These are phyloP conservation scores for Cenococcum geophilum DNA, from an alignment of 495 filamentous ascomycete species.

Conservation along the genomic window DNA sequence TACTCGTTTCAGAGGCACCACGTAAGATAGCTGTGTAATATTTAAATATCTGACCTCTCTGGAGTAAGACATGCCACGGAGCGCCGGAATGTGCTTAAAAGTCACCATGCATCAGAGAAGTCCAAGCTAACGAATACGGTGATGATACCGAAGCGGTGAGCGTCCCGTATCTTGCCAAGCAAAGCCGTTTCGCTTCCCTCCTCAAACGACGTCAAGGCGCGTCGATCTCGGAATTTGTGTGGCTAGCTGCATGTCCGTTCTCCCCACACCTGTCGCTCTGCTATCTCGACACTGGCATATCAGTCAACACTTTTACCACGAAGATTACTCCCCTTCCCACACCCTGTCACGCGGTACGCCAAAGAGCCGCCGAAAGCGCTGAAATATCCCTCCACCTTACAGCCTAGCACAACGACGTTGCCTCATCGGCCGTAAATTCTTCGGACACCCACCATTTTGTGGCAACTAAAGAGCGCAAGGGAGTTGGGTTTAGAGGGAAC, in stretches of 20 bases:
- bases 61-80: no score
- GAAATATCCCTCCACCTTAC: neutral
- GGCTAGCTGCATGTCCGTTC: neutral
- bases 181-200: neutral
- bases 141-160: neutral
- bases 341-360: conserved; percentile 2
- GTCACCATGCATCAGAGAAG: no score
- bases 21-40: no score
- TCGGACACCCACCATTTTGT: conserved; percentile 1
- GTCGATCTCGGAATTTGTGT: conserved; percentile 4
- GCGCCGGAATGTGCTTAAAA: no score
- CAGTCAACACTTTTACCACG: neutral
- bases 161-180: neutral
- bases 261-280: neutral
- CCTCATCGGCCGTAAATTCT: neutral
- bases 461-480: neutral
- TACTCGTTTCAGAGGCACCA: no score
- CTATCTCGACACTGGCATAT: neutral
- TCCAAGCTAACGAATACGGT: neutral
- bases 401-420: neutral
- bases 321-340: neutral
- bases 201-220: neutral
- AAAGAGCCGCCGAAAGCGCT: neutral
- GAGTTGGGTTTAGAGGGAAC: conserved; percentile 1
- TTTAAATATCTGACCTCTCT: no score